A percentile compares a stretch with the other conserved stretches of the same genome.
These are phyloP conservation scores for Tetradesmus lagerheimii DNA, from an alignment of 139 green algal species.

Conservation along the genomic window DNA sequence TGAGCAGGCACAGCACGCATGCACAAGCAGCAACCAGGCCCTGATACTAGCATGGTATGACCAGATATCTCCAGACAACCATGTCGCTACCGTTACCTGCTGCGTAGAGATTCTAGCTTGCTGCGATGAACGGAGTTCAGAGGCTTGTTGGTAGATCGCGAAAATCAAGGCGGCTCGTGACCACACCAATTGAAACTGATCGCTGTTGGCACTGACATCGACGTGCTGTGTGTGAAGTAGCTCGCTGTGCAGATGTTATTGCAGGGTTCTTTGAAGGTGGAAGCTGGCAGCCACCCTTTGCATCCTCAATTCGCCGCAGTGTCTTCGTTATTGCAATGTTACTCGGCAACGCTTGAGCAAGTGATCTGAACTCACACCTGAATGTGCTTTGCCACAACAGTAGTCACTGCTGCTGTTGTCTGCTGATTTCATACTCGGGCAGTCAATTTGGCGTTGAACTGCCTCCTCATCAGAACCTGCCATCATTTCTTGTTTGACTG, in stretches of 20 bases:
- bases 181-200: not conserved
- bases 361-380: not conserved
- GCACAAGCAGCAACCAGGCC: not conserved
- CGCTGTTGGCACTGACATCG: not conserved
- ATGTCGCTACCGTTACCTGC: not conserved
- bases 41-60: not conserved
- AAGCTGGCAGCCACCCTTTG: too few species aligned
- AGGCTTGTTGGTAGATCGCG: not conserved
- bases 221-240: not conserved
- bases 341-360: not conserved
- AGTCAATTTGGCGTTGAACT: too few species aligned
- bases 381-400: not conserved
- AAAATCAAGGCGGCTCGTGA: not conserved
- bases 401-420: not conserved
- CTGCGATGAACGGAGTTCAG: not conserved
- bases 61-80: not conserved
- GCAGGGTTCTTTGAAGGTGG: not conserved
- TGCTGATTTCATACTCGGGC: not conserved
- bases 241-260: not conserved
- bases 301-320: too few species aligned
- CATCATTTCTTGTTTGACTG: not conserved
- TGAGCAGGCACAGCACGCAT: not conserved
- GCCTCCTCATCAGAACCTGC: too few species aligned
- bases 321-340: not conserved
- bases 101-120: not conserved